Conservation (phyloP, 495 filamentous ascomycete species). For the Penicillium maclennaniae region DNA sequence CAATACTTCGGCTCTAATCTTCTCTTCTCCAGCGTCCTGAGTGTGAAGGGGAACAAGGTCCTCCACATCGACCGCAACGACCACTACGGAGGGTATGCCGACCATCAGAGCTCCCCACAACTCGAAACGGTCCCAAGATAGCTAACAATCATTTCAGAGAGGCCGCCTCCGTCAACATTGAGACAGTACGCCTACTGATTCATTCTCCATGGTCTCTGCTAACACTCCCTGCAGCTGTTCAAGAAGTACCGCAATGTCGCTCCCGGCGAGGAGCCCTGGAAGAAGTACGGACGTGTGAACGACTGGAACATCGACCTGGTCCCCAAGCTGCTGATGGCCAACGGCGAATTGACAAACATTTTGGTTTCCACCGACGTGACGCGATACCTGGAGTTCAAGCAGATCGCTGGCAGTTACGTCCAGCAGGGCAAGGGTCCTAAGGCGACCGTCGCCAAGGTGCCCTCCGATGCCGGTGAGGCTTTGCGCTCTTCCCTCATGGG, state of each 20-base stretch:
- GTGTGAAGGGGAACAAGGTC: slow-evolving; percentile 98
- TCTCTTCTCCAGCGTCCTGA: slow-evolving; percentile 66
- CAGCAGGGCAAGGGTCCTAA: slow-evolving; percentile 77
- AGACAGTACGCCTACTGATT: slow-evolving; percentile 57
- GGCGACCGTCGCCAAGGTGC: slow-evolving; percentile 93
- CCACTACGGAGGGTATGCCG: slow-evolving; percentile 91
- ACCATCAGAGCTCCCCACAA: slow-evolving; percentile 13
- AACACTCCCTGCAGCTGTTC: slow-evolving; percentile 63
- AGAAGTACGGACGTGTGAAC: slow-evolving; percentile 91
- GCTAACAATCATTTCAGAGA: slow-evolving; percentile 55
- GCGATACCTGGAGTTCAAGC: slow-evolving; percentile 96
- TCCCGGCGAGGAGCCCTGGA: slow-evolving; percentile 88
- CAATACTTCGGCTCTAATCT: neutral
- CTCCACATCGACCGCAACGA: slow-evolving; percentile 98
- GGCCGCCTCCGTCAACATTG: slow-evolving; percentile 90
- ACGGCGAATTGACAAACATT: slow-evolving; percentile 97
- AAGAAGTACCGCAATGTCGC: slow-evolving; percentile 85
- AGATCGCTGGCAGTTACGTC: slow-evolving; percentile 96
- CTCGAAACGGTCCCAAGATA: slow-evolving; percentile 10
- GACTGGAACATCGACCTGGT: slow-evolving; percentile 99
- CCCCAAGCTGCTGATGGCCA: slow-evolving; percentile 97
- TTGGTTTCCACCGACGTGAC: slow-evolving; percentile 96
- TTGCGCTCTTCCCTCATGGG: slow-evolving; percentile 93
- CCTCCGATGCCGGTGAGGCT: slow-evolving; percentile 88
- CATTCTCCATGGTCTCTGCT: slow-evolving; percentile 7